Base-by-base conservation (phyloP, 768 basidiomycete genomes). In the Panellus pusillus region DNA sequence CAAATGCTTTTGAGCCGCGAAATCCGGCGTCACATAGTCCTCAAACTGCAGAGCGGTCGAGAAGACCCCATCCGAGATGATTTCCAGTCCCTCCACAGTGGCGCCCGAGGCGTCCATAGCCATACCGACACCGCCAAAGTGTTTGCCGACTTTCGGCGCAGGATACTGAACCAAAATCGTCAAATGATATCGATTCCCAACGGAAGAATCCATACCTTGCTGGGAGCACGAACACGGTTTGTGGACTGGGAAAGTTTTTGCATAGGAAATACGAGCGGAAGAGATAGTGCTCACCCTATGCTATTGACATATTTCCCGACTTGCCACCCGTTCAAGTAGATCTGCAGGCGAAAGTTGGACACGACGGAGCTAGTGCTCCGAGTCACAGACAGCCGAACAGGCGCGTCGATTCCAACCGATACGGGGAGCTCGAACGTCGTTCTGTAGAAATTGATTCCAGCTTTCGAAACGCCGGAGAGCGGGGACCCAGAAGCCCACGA, bases 231-330 rank as follows among this genome's bases (percentile, higher is more conserved):
- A 77, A 80, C 3, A 74, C 53, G 5, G 78, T 78, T 66, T 80
- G 79, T 9, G 79, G 78, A 5, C 74, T 70, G 39, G 8, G 56
- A 35, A 43, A 44, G 11, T 3, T 52, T 41, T 13, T 15, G 39
- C 14, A 31, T 36, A 36, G n/a, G 47, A 38, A 17, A 6, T 15
- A 8, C 19, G 39, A 32, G 27, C 12, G 40, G 18, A 48, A 6
- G 24, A 38, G 28, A 28, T 13, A 24, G 17, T 20, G 9, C 68
- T 47, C 55, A 76, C 77, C 78, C 78, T 46, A 79, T 71, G 54
- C 79, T 78, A 54, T 80, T 79, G 55, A 75, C 72, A 48, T 79
- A 80, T 61, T 80, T 79, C 9, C 79, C 78, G n/a, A 79, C 52
- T 54, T 78, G 76, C 77, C 77, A 80, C 4, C 79, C 79, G 61